Base-by-base conservation (phyloP, 768 basidiomycete species). In the Mycena filopes region DNA sequence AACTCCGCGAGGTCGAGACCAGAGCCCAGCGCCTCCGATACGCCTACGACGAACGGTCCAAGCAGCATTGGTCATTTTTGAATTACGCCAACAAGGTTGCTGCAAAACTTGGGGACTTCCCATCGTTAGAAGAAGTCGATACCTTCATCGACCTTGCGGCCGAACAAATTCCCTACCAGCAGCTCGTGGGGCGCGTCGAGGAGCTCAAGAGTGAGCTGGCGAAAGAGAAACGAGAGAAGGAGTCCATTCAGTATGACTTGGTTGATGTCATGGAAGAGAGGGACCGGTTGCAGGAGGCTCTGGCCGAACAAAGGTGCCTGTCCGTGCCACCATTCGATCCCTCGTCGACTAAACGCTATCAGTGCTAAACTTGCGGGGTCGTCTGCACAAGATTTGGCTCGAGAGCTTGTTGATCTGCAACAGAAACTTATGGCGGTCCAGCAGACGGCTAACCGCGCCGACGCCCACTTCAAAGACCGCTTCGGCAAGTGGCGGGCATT, bases 211-310 rank as follows among this genome's bases (percentile, higher is more conserved):
- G 57, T 13, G 46, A 58, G 28, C 49, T 59, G n/a, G 21, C 58
- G 58, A 21, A 47, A 25, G 57, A 53, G 25, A 45, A 20, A 20
- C 43, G 60, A 23, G 65, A 54, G 7, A 59, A 65, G 3, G 70
- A 81, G 58, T 69, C 55, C 36, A 80, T 80, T 15, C 87, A 85
- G 60, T 84, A 87, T 42, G 78, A 77, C 0, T 76, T 91, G 1
- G 64, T 75, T 7, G 76, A 77, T 41, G 76, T 79, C 29, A 83
- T 83, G 57, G 78, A 81, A 54, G 60, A 66, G 58, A 64, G 55
- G 46, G 66, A 68, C 25, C 23, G 42, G 4, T 18, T 60, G 21
- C 56, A 45, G 58, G 42, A 28, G 18, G 41, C 36, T 45, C 31
- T 63, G 20, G 56, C 47, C 18, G 41, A 60, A 45, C 47, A 61